These are phyloP conservation scores for Monosporascus cannonballus DNA, from an alignment of 2,329 filamentous ascomycete species.

Conservation along the genomic window DNA sequence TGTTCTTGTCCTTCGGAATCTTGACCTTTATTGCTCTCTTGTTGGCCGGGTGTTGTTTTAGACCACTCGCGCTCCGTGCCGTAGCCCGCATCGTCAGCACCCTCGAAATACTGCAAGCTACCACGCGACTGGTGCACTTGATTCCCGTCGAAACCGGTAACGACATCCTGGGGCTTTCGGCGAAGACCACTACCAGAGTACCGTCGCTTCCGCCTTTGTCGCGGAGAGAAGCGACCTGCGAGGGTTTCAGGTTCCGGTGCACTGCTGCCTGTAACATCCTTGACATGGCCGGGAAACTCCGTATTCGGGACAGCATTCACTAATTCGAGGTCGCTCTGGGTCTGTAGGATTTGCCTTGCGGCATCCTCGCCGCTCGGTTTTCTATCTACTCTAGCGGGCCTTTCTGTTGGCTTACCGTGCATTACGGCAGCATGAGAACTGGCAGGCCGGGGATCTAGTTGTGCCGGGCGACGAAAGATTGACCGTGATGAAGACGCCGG, in stretches of 20 bases:
- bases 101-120: conserved; percentile 85
- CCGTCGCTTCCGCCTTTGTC: conserved; percentile 56
- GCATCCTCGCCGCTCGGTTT: conserved; percentile 17
- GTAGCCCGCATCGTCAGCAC: conserved; percentile 79
- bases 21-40: conserved; percentile 7
- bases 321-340: conserved; percentile 29
- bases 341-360: conserved; percentile 20
- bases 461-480: conserved; percentile 48
- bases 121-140: conserved; percentile 47
- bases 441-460: conserved; percentile 35
- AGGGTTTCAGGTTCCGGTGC: conserved; percentile 56
- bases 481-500: conserved; percentile 56
- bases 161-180: conserved; percentile 66
- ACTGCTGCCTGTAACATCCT: conserved; percentile 57
- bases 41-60: conserved; percentile 13
- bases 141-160: conserved; percentile 39
- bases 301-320: conserved; percentile 22
- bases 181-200: conserved; percentile 84
- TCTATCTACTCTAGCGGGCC: conserved; percentile 1
- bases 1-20: conserved; percentile 6
- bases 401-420: conserved; percentile 5
- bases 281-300: conserved; percentile 33
- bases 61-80: conserved; percentile 60
- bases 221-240: conserved; percentile 32
- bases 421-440: conserved; percentile 32